Evolutionary conservation across 805 yeast genomes (phyloP), one percentile per base, ranked within the genome.

Genomic region (Nakazawaea ambrosiae): DNA sequence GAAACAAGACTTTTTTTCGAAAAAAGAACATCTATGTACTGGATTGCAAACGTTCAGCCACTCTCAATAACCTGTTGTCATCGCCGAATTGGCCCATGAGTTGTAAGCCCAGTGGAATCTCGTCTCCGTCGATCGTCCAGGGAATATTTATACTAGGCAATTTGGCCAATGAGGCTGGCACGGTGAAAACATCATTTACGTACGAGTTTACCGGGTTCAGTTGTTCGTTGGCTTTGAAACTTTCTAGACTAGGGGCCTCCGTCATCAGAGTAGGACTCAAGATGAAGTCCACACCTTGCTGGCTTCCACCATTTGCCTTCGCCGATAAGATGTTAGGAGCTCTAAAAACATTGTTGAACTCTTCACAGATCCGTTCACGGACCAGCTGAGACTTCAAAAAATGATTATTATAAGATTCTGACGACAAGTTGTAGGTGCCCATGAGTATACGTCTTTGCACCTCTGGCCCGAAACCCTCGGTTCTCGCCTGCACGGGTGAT

Each of bases 81-180:
- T 82, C 80, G 10, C 96, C 97, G 52, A 64, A 82, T 54, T 90
- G 97, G 1, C 89, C 95, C 51, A 81, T 72, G 2, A 92, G 47
- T 53, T 94, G 97, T 20, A 92, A 62, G 0, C 96, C 96, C 9
- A 73, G 59, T 0, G 74, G 65, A 8, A 55, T 42, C 1, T 59
- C 57, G 2, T 50, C 50, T 4, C 40, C 27, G 4, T 24, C 25
- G 2, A 41, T 41, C 5, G 45, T 49, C 48, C 70, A 67, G 0
- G 99, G 99, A 2, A 89, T 61, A 2, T 82, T 72, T 9, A 90
- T 68, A 0, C 95, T 75, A 1, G 99, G 99, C 2, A 90, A 55
- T 0, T 97, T 97, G 0, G 95, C 94, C 41, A 94, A 59, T 1
- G 95, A 88, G 28, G 92, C 83, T 0, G 98, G 97, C 4, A 88